phyloP scores from a whole-genome alignment of 495 filamentous ascomycete species.

The Glarea lozoyensis region DNA sequence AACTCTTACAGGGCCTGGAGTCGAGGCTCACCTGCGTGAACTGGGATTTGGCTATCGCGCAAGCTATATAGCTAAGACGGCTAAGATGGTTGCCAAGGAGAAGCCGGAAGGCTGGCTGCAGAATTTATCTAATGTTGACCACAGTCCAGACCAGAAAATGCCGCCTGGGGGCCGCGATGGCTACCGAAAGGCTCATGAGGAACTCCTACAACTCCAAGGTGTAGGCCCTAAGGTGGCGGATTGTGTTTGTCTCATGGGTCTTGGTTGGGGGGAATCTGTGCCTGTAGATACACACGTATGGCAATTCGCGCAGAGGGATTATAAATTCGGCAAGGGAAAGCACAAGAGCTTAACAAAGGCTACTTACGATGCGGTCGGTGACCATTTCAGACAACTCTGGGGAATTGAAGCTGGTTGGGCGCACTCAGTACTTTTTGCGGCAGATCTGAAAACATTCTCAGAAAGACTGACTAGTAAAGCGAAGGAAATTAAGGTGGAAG shows the following conservation, averaged over 20 bases:
- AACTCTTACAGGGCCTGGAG: slow-evolving; percentile 54
- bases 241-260: slow-evolving; percentile 92
- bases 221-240: slow-evolving; percentile 97
- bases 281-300: slow-evolving; percentile 98
- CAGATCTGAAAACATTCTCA: slow-evolving; percentile 80
- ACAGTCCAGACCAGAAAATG: slow-evolving; percentile 38
- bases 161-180: slow-evolving; percentile 41
- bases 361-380: slow-evolving; percentile 82
- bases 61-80: slow-evolving; percentile 82
- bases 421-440: slow-evolving; percentile 92
- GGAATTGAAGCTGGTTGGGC: slow-evolving; percentile 95
- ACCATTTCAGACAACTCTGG: slow-evolving; percentile 87
- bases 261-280: slow-evolving; percentile 94
- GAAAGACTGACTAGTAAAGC: slow-evolving; percentile 46
- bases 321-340: slow-evolving; percentile 79
- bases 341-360: slow-evolving; percentile 79
- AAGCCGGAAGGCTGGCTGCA: slow-evolving; percentile 68
- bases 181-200: slow-evolving; percentile 76
- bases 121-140: slow-evolving; percentile 53
- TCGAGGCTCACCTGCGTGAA: slow-evolving; percentile 68
- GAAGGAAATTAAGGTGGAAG: slow-evolving; percentile 41
- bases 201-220: slow-evolving; percentile 67
- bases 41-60: slow-evolving; percentile 94
- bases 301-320: slow-evolving; percentile 96
- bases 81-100: slow-evolving; percentile 58